Evolutionary conservation across 257 asterid species (phyloP).

Genomic region (Solanum corneliomulleri): DNA sequence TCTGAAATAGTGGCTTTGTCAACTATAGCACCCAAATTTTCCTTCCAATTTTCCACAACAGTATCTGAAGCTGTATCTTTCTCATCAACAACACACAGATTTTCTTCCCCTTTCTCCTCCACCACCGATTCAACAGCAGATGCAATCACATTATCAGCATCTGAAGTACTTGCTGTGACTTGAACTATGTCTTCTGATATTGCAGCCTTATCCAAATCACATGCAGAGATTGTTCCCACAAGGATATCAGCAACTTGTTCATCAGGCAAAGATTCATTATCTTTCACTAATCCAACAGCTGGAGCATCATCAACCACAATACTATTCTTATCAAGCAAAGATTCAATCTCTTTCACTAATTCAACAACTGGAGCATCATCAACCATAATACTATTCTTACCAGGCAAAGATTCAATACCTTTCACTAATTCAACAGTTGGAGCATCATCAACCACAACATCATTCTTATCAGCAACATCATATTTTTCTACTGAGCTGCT

Average conservation of each 20-base stretch:
- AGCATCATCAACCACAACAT: slow-evolving; percentile 7
- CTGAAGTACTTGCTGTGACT: neutral
- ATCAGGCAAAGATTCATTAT: slow-evolving; percentile 13
- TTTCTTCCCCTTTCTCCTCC: neutral
- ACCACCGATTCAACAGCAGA: neutral
- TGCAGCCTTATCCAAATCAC: slow-evolving; percentile 9
- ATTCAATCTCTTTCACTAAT: slow-evolving; percentile 12
- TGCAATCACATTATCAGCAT: neutral
- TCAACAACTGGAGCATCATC: slow-evolving; percentile 12
- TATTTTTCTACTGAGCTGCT: slow-evolving; percentile 30
- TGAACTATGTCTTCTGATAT: slow-evolving; percentile 7
- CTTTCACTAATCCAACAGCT: slow-evolving; percentile 10
- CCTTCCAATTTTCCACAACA: neutral
- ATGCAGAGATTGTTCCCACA: slow-evolving; percentile 4
- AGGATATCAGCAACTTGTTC: slow-evolving; percentile 8
- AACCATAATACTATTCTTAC: neutral
- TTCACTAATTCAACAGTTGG: slow-evolving; percentile 14
- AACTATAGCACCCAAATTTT: neutral
- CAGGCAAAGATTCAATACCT: slow-evolving; percentile 13
- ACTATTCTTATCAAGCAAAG: neutral
- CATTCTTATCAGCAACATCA: slow-evolving; percentile 4
- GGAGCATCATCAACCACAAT: slow-evolving; percentile 10
- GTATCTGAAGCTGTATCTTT: neutral
- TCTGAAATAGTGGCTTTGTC: neutral
- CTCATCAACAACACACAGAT: neutral